A percentile compares a stretch with the other conserved stretches of the same genome.
These are phyloP conservation scores for Solanum paucissectum DNA, from an alignment of 257 asterid genomes.

Conservation along the genomic window DNA sequence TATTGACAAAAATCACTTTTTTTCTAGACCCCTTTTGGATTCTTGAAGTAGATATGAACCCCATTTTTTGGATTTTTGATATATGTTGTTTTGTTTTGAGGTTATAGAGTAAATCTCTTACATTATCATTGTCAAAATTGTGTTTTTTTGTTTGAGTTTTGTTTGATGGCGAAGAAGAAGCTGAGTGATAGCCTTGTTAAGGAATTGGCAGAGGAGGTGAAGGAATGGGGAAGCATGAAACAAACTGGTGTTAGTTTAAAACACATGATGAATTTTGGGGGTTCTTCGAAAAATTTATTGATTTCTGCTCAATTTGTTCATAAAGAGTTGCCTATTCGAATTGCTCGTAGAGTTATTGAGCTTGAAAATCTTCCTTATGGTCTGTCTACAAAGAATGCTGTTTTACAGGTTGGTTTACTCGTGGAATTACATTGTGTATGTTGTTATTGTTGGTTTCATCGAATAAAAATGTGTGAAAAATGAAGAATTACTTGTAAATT, in stretches of 20 bases:
- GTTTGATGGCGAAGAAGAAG: constrained; percentile 62
- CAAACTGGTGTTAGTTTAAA: constrained; percentile 86
- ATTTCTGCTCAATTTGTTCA: constrained; percentile 77
- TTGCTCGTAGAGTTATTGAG: constrained; percentile 86
- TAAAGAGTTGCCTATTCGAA: constrained; percentile 80
- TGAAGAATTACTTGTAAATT: neutral
- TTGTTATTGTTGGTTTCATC: neutral
- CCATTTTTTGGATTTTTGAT: neutral
- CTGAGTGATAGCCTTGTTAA: constrained; percentile 32
- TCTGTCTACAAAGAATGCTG: constrained; percentile 55
- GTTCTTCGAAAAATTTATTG: constrained; percentile 51
- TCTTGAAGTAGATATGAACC: neutral
- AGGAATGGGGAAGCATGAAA: constrained; percentile 66
- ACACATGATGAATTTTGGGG: constrained; percentile 90
- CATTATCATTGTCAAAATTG: neutral
- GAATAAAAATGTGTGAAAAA: neutral
- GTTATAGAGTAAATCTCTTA: neutral
- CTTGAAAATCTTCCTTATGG: constrained; percentile 71
- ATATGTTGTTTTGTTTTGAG: neutral
- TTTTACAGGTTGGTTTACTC: constrained; percentile 36
- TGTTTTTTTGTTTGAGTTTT: neutral
- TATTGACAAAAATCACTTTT: neutral
- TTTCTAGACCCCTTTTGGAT: neutral
- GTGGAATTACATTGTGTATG: neutral
- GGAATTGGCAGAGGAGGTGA: constrained; percentile 54